A percentile compares a stretch with the other conserved stretches of the same genome.
phyloP scores from a whole-genome alignment of 352 stramenopile species.

The Phytopythium sindhum region DNA sequence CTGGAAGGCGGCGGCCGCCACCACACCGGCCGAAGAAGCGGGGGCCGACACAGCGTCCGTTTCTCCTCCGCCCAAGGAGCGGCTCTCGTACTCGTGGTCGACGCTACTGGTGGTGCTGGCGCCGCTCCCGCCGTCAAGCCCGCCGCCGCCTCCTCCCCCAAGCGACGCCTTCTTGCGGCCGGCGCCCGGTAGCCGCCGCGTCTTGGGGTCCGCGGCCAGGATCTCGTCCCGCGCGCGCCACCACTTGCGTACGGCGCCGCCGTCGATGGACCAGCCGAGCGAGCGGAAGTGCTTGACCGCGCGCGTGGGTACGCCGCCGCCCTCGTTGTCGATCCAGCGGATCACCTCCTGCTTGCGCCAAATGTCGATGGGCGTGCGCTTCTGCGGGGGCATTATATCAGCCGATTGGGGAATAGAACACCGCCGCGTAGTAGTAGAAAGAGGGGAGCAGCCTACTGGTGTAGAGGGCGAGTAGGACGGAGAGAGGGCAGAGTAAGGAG shows the following conservation, averaged over 20 bases:
- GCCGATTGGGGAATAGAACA: background rate
- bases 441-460: background rate
- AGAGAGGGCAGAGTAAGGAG: background rate
- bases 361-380: slow-evolving; percentile 14
- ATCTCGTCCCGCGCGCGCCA: slow-evolving; percentile 14
- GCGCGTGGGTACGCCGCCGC: slow-evolving; percentile 11
- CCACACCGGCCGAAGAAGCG: background rate
- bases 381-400: slow-evolving; percentile 5
- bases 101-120: background rate
- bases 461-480: background rate
- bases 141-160: background rate
- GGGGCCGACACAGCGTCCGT: background rate
- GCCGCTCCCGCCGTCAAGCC: background rate
- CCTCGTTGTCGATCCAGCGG: slow-evolving; percentile 14
- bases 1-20: background rate
- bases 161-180: slow-evolving; percentile 12
- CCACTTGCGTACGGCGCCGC: slow-evolving; percentile 18
- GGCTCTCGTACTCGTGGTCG: background rate
- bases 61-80: background rate
- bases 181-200: slow-evolving; percentile 8
- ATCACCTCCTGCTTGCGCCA: slow-evolving; percentile 19
- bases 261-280: slow-evolving; percentile 13
- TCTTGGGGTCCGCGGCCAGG: slow-evolving; percentile 13
- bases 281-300: slow-evolving; percentile 13
- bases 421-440: background rate